Base-by-base conservation (phyloP, 768 basidiomycete genomes). In the Tylopilus plumbeoviolaceoides region DNA sequence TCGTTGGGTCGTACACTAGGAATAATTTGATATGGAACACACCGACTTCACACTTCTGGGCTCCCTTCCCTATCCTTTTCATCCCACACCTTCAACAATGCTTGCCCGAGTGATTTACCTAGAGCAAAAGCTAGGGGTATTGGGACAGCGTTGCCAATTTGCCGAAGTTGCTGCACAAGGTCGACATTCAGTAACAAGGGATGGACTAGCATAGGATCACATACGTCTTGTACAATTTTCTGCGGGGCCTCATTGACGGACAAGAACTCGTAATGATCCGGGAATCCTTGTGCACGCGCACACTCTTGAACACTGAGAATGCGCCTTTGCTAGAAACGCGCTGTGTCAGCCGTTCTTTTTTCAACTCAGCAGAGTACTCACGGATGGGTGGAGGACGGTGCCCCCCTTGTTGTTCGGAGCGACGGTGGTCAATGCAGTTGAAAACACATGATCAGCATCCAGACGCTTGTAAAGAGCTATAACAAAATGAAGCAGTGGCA, bases 81-180 rank as follows among this genome's bases (percentile, higher is more conserved):
- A 45, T 70, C 70, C 82, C 81, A 81, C 47, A 66, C 68, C 54
- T 73, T 68, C 18, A 79, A 53, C 36, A 83, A 57, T 0, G 79
- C 76, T 45, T 73, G 73, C 1, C 75, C 71, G 3, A 80, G 61
- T 7, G 70, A 68, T 45, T 67, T 71, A 7, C 84, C 85, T 2
- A 89, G 72, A 3, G 85, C 84, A 10, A 78, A 70, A 5, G 84
- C 85, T 21, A 90, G 73, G 3, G 84, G 83, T 8, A 88, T 75
- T 3, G 88, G 86, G 7, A 89, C 88, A 3, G 87, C 89, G 61
- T 91, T 91, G 0, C 89, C 89, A 42, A 91, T 89, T 57, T 90
- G 89, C 45, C 78, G 73, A 51, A 83, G 73, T 82, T 85, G 84
- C 89, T 91, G 56, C 21, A 54, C 33, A 48, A 23, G 8, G 33